Percentiles rank a stretch among this genome's conserved stretches.
Conservation (phyloP, 2,329 filamentous ascomycete genomes). For the Alternaria burnsii region DNA sequence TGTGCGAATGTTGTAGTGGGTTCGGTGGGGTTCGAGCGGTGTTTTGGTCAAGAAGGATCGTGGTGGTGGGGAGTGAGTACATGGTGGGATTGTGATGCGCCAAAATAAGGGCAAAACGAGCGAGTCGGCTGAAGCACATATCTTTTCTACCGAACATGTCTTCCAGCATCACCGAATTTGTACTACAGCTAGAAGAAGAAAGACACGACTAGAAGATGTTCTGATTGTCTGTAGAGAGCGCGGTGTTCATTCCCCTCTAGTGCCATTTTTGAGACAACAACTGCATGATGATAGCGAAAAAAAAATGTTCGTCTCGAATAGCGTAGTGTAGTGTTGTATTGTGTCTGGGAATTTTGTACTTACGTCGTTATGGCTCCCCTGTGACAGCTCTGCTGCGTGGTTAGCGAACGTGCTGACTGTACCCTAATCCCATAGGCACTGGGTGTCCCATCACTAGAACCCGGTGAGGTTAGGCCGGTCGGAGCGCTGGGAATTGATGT, state of each 20-base stretch:
- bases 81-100: neutral
- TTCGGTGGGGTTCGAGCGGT: too few relatives aligned
- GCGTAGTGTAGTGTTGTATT: neutral
- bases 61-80: neutral
- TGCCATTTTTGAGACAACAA: neutral
- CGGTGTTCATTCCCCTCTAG: neutral
- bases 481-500: neutral
- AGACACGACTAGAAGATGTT: neutral
- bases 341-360: neutral
- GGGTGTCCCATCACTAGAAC: neutral
- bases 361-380: neutral
- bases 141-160: too few relatives aligned
- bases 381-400: neutral
- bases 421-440: neutral
- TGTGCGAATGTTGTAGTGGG: too few relatives aligned
- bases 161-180: neutral
- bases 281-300: neutral
- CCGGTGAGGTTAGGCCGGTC: neutral
- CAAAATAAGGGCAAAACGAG: neutral
- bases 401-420: slow-evolving; percentile 1
- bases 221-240: neutral
- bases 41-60: neutral
- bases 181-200: neutral
- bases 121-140: neutral
- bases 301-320: neutral